These are phyloP conservation scores for Fusarium anguioides DNA, from an alignment of 2,329 filamentous ascomycete species.

Conservation along the genomic window DNA sequence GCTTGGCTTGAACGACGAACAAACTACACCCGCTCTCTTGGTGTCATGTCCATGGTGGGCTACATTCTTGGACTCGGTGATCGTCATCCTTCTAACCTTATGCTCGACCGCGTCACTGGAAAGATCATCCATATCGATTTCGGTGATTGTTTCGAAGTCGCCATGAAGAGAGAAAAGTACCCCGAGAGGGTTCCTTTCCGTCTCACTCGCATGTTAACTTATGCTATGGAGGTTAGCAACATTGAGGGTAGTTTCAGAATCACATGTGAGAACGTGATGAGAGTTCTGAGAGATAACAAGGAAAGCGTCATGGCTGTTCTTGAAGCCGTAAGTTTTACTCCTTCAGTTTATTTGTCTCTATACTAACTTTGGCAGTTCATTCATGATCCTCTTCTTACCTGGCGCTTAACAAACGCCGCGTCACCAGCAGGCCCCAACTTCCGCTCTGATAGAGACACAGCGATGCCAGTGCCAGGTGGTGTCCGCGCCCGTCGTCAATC, in stretches of 20 bases:
- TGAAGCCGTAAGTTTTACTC: conserved; percentile 89
- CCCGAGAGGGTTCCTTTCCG: conserved; percentile 98
- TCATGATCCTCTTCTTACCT: conserved; percentile 98
- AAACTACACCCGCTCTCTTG: conserved; percentile 97
- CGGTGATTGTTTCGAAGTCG: conserved; percentile 98
- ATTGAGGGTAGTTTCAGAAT: conserved; percentile 99
- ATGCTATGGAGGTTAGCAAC: conserved; percentile 99
- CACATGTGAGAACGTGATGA: conserved; percentile 98
- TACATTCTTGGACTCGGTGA: conserved; percentile 98
- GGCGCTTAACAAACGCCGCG: conserved; percentile 79
- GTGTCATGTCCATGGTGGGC: conserved; percentile 99
- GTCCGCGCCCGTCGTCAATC: conserved; percentile 72
- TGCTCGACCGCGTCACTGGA: conserved; percentile 95
- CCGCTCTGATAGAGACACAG: conserved; percentile 67
- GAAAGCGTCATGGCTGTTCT: conserved; percentile 98
- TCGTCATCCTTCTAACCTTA: conserved; percentile 95
- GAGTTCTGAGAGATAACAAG: conserved; percentile 95
- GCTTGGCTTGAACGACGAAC: conserved; percentile 97
- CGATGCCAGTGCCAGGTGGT: conserved; percentile 59
- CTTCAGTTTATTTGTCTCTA: background rate
- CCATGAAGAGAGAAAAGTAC: conserved; percentile 99
- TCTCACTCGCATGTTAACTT: conserved; percentile 97
- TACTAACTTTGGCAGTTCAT: conserved; percentile 76
- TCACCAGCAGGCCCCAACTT: conserved; percentile 76
- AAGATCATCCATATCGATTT: conserved; percentile 99